Evolutionary conservation across 2,329 filamentous ascomycete species (phyloP).

Genomic region (Cladophialophora exuberans): DNA sequence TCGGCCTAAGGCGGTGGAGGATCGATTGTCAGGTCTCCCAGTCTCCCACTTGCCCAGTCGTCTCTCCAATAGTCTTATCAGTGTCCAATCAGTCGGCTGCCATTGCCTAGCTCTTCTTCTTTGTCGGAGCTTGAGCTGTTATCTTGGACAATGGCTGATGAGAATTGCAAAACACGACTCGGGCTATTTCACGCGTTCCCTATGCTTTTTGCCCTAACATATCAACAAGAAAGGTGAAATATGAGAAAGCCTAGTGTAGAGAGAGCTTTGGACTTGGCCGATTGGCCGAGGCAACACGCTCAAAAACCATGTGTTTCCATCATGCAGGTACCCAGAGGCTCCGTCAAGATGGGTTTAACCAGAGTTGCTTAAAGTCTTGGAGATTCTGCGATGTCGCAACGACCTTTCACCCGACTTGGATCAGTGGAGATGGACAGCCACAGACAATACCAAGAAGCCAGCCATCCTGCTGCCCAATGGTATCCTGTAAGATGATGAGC

Average conservation of each 20-base stretch:
- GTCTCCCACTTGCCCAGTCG: background rate
- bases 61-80: constrained; percentile 3
- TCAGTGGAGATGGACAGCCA: constrained; percentile 6
- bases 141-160: background rate
- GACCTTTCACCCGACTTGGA: background rate
- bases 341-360: background rate
- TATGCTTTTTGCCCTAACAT: too few species aligned
- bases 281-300: constrained; percentile 1
- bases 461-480: background rate
- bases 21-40: constrained; percentile 4
- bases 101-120: background rate
- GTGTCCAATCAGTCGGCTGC: constrained; percentile 1
- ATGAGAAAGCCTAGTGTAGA: background rate
- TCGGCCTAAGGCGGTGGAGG: constrained; percentile 1
- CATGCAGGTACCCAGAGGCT: constrained; percentile 24
- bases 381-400: background rate
- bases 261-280: background rate
- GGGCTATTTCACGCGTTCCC: background rate
- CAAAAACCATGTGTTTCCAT: constrained; percentile 15
- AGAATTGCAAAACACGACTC: constrained; percentile 1
- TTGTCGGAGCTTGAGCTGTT: background rate
- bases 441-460: background rate
- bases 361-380: background rate
- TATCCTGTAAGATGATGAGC: background rate
- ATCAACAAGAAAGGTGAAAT: too few species aligned